Evolutionary conservation across 306 rosid genomes (phyloP).

Genomic region (Glycyrrhiza uralensis): DNA sequence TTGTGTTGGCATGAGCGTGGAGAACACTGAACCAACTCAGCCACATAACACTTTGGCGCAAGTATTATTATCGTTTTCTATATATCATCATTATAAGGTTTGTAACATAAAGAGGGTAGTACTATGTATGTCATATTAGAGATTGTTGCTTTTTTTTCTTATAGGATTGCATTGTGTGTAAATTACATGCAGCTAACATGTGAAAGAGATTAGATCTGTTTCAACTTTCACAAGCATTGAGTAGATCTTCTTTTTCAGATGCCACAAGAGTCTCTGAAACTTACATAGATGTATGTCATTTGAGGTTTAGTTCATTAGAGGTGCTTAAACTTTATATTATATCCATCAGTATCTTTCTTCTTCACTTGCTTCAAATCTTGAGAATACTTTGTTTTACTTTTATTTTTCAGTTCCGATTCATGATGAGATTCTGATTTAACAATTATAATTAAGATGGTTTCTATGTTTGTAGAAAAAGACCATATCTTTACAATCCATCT

Average conservation of each 20-base stretch:
- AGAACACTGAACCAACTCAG: conserved; percentile 35
- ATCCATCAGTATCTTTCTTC: not conserved
- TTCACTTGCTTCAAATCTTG: conserved; percentile 1
- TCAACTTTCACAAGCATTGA: conserved; percentile 21
- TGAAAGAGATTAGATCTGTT: conserved; percentile 44
- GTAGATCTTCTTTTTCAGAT: conserved; percentile 39
- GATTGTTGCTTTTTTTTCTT: conserved; percentile 15
- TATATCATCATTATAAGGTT: not conserved
- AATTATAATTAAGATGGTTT: not conserved
- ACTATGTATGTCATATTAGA: conserved; percentile 18
- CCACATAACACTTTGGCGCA: too few species aligned
- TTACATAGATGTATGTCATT: not conserved
- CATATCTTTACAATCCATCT: conserved; percentile 2
- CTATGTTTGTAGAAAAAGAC: not conserved
- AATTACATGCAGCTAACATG: conserved; percentile 21
- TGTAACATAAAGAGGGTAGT: conserved; percentile 18
- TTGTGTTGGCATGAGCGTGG: conserved; percentile 73
- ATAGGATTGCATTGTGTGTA: conserved; percentile 23
- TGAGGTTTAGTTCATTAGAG: conserved; percentile 4
- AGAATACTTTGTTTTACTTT: not conserved
- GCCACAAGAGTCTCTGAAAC: conserved; percentile 13
- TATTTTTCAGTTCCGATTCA: not conserved
- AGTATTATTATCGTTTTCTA: too few species aligned
- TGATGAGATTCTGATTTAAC: not conserved
- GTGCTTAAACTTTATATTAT: not conserved